These are phyloP conservation scores for Trametes elegans DNA, from an alignment of 768 basidiomycete genomes.

Conservation along the genomic window DNA sequence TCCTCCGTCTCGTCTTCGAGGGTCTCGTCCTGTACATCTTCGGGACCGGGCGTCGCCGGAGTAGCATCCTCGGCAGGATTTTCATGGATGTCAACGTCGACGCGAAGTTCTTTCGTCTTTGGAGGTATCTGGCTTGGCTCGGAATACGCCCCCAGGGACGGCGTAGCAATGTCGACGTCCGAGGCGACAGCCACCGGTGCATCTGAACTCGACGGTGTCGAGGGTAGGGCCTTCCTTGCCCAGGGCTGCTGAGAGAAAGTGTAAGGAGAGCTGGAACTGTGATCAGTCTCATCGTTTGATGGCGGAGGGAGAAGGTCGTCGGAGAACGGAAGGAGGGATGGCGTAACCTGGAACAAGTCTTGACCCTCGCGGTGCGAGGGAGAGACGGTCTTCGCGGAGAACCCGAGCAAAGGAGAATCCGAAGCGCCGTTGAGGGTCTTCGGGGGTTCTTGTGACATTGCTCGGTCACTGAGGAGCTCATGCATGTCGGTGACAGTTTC, in stretches of 20 bases:
- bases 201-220: no score
- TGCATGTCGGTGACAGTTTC: not conserved
- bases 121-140: not conserved
- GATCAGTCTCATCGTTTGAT: not conserved
- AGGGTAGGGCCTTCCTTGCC: no score
- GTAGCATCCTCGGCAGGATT: constrained; percentile 18
- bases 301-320: not conserved
- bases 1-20: constrained; percentile 43
- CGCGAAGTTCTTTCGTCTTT: not conserved
- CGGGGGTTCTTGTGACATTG: not conserved
- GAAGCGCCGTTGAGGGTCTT: not conserved
- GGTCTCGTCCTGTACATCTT: constrained; percentile 33
- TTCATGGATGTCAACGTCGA: not conserved
- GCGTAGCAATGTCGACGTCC: no score
- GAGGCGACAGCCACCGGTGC: no score
- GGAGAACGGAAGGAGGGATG: not conserved
- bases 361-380: no score
- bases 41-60: constrained; percentile 11
- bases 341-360: not conserved
- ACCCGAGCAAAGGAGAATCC: no score
- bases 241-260: no score
- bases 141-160: not conserved
- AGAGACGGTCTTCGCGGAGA: no score
- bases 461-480: not conserved
- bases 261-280: not conserved